Percentiles rank a stretch among this genome's conserved stretches.
Conservation (phyloP, 495 filamentous ascomycete species). For the Aspergillus haitiensis region DNA sequence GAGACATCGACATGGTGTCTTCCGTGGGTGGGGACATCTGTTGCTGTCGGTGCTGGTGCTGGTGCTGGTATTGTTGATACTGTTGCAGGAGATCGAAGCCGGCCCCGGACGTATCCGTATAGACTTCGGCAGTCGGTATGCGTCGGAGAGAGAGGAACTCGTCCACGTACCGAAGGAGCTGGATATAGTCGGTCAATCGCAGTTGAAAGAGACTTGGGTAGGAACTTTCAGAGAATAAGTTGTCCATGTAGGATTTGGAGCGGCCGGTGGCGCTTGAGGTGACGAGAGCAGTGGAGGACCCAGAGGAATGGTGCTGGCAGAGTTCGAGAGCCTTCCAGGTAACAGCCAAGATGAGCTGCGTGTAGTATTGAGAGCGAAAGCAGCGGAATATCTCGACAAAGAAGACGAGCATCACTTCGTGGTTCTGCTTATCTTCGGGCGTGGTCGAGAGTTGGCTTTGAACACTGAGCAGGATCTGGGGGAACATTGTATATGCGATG, state of each 20-base stretch:
- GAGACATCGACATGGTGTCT: neutral
- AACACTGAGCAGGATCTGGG: constrained; percentile 23
- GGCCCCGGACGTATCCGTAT: neutral
- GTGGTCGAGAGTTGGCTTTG: constrained; percentile 18
- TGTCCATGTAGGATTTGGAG: neutral
- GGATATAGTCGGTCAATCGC: constrained; percentile 15
- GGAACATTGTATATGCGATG: constrained; percentile 20
- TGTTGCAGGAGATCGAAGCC: neutral
- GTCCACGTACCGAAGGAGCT: constrained; percentile 16
- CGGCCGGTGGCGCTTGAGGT: neutral
- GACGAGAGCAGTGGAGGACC: neutral
- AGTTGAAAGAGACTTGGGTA: constrained; percentile 18
- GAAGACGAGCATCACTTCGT: constrained; percentile 22
- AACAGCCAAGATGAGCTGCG: constrained; percentile 13
- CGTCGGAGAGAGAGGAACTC: constrained; percentile 19
- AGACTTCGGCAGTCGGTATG: constrained; percentile 7
- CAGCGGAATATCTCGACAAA: constrained; percentile 21
- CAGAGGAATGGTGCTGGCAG: constrained; percentile 3
- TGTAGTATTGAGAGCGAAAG: constrained; percentile 22
- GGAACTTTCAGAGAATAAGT: neutral
- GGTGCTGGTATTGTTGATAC: neutral
- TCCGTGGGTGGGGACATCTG: neutral
- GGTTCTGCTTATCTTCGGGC: constrained; percentile 21
- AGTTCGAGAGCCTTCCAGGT: constrained; percentile 20
- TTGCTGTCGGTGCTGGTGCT: neutral